Percentiles rank a stretch among this genome's conserved stretches.
phyloP scores from a whole-genome alignment of 75 land plant genomes.

The Sequoiadendron giganteum region DNA sequence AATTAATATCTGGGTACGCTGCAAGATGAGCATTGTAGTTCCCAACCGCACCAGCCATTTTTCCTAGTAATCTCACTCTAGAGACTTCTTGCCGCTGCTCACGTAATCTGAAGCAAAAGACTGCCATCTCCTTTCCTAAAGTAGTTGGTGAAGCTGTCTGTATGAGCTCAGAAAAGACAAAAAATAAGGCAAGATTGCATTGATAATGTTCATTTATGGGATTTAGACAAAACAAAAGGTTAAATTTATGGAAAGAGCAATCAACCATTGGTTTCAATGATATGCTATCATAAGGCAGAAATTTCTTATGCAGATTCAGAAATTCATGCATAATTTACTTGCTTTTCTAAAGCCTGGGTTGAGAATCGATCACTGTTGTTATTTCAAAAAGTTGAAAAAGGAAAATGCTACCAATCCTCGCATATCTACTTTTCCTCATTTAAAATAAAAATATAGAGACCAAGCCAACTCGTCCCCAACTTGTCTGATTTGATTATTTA shows the following conservation, averaged over 20 bases:
- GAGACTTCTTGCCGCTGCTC: constrained; percentile 50
- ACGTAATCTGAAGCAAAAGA: constrained; percentile 68
- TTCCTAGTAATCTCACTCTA: constrained; percentile 56
- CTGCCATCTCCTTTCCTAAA: constrained; percentile 96
- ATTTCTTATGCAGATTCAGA: not conserved
- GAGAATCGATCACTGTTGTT: not conserved
- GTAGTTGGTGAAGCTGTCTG: constrained; percentile 98
- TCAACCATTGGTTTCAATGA: not conserved
- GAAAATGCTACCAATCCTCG: not conserved
- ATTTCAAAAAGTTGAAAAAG: not conserved
- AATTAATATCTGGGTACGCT: constrained; percentile 84
- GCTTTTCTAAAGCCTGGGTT: not conserved
- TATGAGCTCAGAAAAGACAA: constrained; percentile 11
- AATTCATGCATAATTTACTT: not conserved
- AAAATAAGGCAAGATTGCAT: not conserved
- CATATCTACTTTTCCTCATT: not conserved
- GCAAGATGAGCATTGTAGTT: constrained; percentile 93
- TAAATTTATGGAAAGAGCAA: not conserved
- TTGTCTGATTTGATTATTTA: not conserved
- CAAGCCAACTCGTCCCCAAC: not conserved
- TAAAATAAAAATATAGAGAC: not conserved
- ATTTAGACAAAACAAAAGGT: not conserved
- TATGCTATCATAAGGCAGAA: not conserved
- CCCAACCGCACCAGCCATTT: constrained; percentile 98
- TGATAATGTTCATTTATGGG: not conserved